Base-by-base conservation (phyloP, 306 rosid species). In the Vigna mungo region DNA sequence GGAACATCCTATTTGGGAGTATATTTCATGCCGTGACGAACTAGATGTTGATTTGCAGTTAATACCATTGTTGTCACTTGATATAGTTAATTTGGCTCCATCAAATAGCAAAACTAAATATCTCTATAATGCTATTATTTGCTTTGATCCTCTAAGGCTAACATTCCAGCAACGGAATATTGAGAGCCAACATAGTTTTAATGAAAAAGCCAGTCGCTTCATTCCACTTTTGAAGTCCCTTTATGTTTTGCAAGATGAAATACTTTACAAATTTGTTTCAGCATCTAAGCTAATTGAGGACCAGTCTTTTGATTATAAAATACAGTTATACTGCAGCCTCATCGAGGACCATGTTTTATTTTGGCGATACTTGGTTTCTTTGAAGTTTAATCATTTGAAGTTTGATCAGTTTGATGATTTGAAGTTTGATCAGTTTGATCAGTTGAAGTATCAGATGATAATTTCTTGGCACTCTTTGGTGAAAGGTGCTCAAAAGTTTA, bases 1-100 rank as follows among this genome's bases (percentile, higher is more conserved):
- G 70, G 62, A 87, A 67, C 98, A 94, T 87, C 89, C 87, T 70
- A 72, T 92, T 55, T 92, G 97, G 97, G 76, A 85, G 56, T 88
- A 85, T 77, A 75, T 90, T 65, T 81, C 78, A 58, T 9, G 49
- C 37, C 68, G 60, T 53, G 73, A 81, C 25, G 59, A 30, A 81
- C 71, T 82, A 37, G 86, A 84, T 78, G 65, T 43, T 76, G 87
- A 84, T 63, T 74, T 79, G 85, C 71, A 70, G 48, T 84, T 86
- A 55, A 78, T 80, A 25, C 96, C 97, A 36, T 56, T 94, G 59
- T 82, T 92, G 43, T 88, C 94, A 16, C 66, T 87, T 16, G 95
- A 89, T 77, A 75, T 87, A 7, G 80, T 84, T 73, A 78, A 86
- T 80, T 78, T 84, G 84, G 76, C 47, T 43, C 77, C 80, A 56